Conservation (phyloP, 2,329 filamentous ascomycete genomes). For the Aspergillus cejpii region DNA sequence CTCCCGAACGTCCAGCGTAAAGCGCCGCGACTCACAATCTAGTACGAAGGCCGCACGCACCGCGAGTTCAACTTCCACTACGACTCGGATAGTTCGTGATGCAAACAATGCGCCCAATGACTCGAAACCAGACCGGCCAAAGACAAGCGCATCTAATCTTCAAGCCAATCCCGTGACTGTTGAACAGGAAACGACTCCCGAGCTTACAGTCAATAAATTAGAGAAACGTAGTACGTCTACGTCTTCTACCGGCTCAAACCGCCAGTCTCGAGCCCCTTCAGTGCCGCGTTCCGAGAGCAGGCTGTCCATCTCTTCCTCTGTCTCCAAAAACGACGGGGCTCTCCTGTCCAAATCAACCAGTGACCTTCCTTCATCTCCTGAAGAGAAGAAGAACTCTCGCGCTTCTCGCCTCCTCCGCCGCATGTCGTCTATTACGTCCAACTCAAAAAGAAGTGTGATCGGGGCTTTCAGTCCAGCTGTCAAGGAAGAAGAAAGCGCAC, state of each 20-base stretch:
- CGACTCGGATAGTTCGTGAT: constrained; percentile 70
- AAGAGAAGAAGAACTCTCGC: constrained; percentile 50
- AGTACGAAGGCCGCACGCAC: constrained; percentile 19
- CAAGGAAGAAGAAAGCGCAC: constrained; percentile 32
- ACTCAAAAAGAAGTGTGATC: constrained; percentile 46
- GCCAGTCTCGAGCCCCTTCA: constrained; percentile 34
- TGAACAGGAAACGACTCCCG: constrained; percentile 51
- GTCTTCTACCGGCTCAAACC: constrained; percentile 36
- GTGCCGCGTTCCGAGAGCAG: constrained; percentile 37
- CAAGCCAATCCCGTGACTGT: constrained; percentile 56
- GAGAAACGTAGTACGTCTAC: constrained; percentile 36
- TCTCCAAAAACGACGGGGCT: constrained; percentile 33
- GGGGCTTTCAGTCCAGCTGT: constrained; percentile 32
- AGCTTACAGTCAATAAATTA: constrained; percentile 16
- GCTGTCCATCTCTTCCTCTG: constrained; percentile 36
- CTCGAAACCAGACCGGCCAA: constrained; percentile 21
- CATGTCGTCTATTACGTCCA: constrained; percentile 55
- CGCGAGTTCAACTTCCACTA: constrained; percentile 78
- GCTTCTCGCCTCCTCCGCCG: constrained; percentile 59
- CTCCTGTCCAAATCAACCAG: constrained; percentile 25
- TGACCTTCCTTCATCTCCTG: constrained; percentile 32
- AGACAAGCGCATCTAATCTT: constrained; percentile 38
- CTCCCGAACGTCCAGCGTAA: constrained; percentile 29
- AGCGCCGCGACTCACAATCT: constrained; percentile 25
- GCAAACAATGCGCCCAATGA: constrained; percentile 40